phyloP scores from a whole-genome alignment of 148 eudicot genomes.

The Vaccinium macrocarpon region DNA sequence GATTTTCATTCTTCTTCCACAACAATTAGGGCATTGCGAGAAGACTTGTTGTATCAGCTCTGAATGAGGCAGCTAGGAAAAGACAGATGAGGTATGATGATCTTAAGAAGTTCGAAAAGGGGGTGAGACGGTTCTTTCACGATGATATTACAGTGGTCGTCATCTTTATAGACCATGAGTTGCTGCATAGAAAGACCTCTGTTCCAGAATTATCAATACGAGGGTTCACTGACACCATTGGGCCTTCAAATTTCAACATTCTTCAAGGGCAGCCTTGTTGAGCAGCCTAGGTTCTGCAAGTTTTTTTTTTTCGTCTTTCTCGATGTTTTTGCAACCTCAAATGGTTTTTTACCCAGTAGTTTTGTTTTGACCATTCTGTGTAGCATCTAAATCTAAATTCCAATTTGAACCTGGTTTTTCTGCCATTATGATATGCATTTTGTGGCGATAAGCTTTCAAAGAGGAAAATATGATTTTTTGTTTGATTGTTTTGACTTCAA shows the following conservation, averaged over 20 bases:
- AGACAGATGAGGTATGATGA: slow-evolving; percentile 35
- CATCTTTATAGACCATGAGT: slow-evolving; percentile 53
- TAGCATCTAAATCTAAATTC: neutral
- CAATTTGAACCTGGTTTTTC: neutral
- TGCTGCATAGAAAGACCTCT: slow-evolving; percentile 19
- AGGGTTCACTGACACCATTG: slow-evolving; percentile 44
- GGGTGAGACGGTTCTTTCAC: slow-evolving; percentile 50
- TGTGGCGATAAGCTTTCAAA: neutral
- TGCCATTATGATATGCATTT: neutral
- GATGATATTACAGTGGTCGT: slow-evolving; percentile 76
- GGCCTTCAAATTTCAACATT: slow-evolving; percentile 46
- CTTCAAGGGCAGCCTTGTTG: slow-evolving; percentile 21
- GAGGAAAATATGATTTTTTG: neutral
- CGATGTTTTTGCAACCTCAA: slow-evolving; percentile 4
- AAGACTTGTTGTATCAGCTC: slow-evolving; percentile 48
- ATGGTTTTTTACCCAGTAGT: neutral
- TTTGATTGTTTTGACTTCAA: neutral
- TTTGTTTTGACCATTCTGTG: neutral
- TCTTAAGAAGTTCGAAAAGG: slow-evolving; percentile 37
- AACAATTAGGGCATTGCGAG: slow-evolving; percentile 61
- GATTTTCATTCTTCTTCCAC: neutral
- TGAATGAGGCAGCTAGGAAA: slow-evolving; percentile 47
- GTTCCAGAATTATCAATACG: slow-evolving; percentile 45
- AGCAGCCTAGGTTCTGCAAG: slow-evolving; percentile 13
- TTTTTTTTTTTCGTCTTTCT: neutral